These are phyloP conservation scores for Plantago coronopus DNA, from an alignment of 305 asterid genomes.

Conservation along the genomic window DNA sequence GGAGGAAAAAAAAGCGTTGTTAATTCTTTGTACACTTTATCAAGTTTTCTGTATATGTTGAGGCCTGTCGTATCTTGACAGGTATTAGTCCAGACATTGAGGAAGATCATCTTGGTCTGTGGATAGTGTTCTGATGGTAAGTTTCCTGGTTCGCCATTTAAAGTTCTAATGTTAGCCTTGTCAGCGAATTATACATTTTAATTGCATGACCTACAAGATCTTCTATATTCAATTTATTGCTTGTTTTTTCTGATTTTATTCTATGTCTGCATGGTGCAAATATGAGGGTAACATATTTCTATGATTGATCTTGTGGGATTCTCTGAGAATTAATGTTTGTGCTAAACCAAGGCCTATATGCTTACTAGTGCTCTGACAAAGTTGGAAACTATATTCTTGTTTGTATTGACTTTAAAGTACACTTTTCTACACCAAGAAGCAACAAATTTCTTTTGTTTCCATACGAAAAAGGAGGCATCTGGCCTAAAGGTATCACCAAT, in stretches of 20 bases:
- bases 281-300: not conserved
- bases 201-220: not conserved
- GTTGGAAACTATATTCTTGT: not conserved
- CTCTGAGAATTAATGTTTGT: not conserved
- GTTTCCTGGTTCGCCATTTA: not conserved
- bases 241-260: not conserved
- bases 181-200: not conserved
- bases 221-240: not conserved
- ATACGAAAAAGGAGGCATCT: not conserved
- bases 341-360: not conserved
- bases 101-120: not conserved
- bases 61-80: constrained; percentile 4
- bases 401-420: not conserved
- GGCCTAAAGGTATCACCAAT: not conserved
- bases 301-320: not conserved
- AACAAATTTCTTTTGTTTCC: not conserved
- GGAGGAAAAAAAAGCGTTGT: not conserved
- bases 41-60: not conserved
- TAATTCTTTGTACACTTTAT: not conserved
- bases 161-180: not conserved
- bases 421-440: not conserved
- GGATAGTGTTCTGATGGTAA: not conserved
- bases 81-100: not conserved
- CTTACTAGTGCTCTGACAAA: not conserved
- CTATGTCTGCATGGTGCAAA: too few species aligned